Evolutionary conservation across 208 protist genomes (phyloP), one percentile per base, ranked within the genome.

Genomic region (Crithidia bombi): DNA sequence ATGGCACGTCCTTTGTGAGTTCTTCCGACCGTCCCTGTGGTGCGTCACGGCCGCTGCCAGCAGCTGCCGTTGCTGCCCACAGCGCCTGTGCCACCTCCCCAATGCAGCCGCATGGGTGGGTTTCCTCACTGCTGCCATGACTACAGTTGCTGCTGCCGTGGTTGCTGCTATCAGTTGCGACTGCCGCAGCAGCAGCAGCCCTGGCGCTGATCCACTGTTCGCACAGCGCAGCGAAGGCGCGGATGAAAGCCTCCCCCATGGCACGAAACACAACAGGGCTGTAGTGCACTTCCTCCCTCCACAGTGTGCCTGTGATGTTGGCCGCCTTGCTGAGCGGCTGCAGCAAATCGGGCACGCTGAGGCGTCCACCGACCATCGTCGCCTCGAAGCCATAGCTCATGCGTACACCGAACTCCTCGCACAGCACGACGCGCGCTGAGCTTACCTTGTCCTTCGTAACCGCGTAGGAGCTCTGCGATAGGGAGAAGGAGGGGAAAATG

Each of bases 371-470:
- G 74, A 95, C 92, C 89, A 96, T 94, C n/a, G 91, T 93, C n/a
- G 86, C 85, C 68, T 99, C 97, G 32, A 99, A 65, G 21, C 91
- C 97, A 77, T 96, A 98, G 75, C 89, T 95, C 89, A 98, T 98
- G 46, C 91, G 83, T 62, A 99, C 90, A 38, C 85, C 85, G 68
- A 93, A 90, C 73, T 98, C 87, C 14, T 84, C 78, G 79, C 96
- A 97, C 56, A 97, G 83, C 12, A 98, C 92, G 5, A 98, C 90
- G 10, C 97, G 85, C 33, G 83, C 96, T 0, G 96, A 97, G 30
- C 77, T 70, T 19, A 86, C 81, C 75, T 98, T 98, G 64, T 77
- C 79, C 57, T 93, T 94, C 35, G 96, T 89, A 26, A 98, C 86
- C 25, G 86, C 78, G 73, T 96, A 98, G 50, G 83, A 88, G 65